Percentiles rank a stretch among this genome's conserved stretches.
Conservation (phyloP, 2,329 filamentous ascomycete genomes). For the Coniochaeta pulveracea region DNA sequence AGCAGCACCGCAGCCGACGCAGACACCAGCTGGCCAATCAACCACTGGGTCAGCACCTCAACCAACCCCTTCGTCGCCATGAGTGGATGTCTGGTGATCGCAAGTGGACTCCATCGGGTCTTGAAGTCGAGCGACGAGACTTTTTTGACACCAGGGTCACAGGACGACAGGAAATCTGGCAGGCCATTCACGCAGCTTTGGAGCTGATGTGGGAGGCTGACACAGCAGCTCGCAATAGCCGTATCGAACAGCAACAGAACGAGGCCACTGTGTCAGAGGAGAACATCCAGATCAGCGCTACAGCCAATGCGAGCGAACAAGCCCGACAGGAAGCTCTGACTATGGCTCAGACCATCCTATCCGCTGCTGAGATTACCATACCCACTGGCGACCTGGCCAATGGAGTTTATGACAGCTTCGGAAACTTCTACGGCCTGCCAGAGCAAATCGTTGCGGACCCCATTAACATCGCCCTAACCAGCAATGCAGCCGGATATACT, state of each 20-base stretch:
- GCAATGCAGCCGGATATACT: constrained; percentile 9
- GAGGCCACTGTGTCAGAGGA: constrained; percentile 4
- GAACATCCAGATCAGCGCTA: constrained; percentile 11
- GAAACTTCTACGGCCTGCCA: constrained; percentile 58
- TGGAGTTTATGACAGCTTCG: constrained; percentile 60
- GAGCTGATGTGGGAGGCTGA: constrained; percentile 54
- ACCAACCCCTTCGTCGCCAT: constrained; percentile 55
- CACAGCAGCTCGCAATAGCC: constrained; percentile 8
- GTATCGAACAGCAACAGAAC: neutral
- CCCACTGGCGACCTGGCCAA: constrained; percentile 63
- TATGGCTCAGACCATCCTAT: constrained; percentile 71
- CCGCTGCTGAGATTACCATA: constrained; percentile 65
- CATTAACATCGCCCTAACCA: constrained; percentile 31
- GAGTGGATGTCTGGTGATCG: constrained; percentile 53
- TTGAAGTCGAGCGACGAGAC: constrained; percentile 62
- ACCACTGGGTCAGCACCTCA: constrained; percentile 53
- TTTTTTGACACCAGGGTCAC: constrained; percentile 89
- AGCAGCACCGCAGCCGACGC: constrained; percentile 14
- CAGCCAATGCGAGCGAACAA: constrained; percentile 12
- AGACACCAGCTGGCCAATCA: constrained; percentile 32
- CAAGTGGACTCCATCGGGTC: constrained; percentile 56
- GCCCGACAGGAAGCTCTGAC: constrained; percentile 32
- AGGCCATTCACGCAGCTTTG: constrained; percentile 56
- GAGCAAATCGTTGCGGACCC: constrained; percentile 61
- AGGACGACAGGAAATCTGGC: constrained; percentile 70